Evolutionary conservation across 1,139 yeast genomes (phyloP), one percentile per base, ranked within the genome.

Genomic region (Yamadazyma spencermartinsiae): DNA sequence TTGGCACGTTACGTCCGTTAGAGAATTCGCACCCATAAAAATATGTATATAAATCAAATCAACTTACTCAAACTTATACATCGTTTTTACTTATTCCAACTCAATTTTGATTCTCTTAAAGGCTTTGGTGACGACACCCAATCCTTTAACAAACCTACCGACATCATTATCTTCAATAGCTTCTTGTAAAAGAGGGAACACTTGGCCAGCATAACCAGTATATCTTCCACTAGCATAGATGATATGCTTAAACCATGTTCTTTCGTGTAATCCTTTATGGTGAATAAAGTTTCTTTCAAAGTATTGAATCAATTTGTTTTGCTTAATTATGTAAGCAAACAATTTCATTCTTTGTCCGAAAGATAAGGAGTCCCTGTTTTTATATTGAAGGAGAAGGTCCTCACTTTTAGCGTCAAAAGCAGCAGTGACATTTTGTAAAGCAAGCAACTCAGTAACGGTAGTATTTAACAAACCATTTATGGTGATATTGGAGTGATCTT

Each of bases 181-280:
- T 58, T 88, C 96, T 28, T 76, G 75, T 41, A 88, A 67, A 1
- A 90, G 92, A 1, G 96, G 96, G 46, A 85, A 72, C 14, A 82
- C 76, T 51, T 84, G 89, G 1, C 95, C 95, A 15, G 86, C 84
- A 53, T 88, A 88, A 1, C 96, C 96, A 2, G 95, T 85, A 60
- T 73, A 82, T 54, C 94, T 71, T 3, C 95, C 95, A 38, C 92
- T 81, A 2, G 95, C 95, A 59, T 75, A 87, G 3, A 86, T 79
- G 45, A 86, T 74, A 61, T 89, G 96, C 63, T 82, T 86, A 66
- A 83, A 89, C 95, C 96, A 88, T n/a, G 75, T 67, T 54, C 96
- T 75, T 26, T 68, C 69, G 46, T 70, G 61, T 38, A 88, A 74
- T 3, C 96, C 96, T 3, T 74, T 64, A 21, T 72, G 66, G 54